Conservation (phyloP, 2,329 filamentous ascomycete species). For the Colletotrichum orchidophilum region DNA sequence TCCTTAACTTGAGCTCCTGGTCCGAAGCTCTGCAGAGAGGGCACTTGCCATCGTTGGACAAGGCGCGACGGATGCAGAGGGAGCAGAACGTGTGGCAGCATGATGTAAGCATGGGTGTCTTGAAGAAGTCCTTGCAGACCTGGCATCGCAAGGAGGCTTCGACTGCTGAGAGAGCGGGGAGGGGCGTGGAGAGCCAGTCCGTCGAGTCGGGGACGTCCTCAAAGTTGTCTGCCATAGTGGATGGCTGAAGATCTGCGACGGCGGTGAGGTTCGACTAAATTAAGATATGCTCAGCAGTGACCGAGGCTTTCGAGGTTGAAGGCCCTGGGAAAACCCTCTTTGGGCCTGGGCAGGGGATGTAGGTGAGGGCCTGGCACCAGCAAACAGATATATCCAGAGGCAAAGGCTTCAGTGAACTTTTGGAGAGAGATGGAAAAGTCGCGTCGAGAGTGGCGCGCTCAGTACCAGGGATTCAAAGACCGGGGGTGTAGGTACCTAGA, state of each 20-base stretch:
- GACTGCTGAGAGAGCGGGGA: constrained; percentile 73
- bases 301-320: neutral
- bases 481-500: neutral
- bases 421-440: neutral
- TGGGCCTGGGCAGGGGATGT: neutral
- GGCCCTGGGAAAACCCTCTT: neutral
- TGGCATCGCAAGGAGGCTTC: constrained; percentile 92
- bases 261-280: neutral
- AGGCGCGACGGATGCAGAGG: constrained; percentile 87
- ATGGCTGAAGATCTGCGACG: neutral
- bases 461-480: neutral
- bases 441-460: constrained; percentile 31
- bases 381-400: neutral
- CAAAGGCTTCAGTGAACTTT: neutral
- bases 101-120: constrained; percentile 92
- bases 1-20: constrained; percentile 84
- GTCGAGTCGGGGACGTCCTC: constrained; percentile 77
- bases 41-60: constrained; percentile 86
- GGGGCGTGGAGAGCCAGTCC: constrained; percentile 80
- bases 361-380: neutral
- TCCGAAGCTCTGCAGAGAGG: constrained; percentile 82
- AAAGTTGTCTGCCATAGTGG: constrained; percentile 45
- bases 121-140: constrained; percentile 98
- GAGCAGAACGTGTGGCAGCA: constrained; percentile 98
- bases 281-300: neutral